Evolutionary conservation across 805 yeast genomes (phyloP).

Genomic region (Hanseniaspora lachancei): DNA sequence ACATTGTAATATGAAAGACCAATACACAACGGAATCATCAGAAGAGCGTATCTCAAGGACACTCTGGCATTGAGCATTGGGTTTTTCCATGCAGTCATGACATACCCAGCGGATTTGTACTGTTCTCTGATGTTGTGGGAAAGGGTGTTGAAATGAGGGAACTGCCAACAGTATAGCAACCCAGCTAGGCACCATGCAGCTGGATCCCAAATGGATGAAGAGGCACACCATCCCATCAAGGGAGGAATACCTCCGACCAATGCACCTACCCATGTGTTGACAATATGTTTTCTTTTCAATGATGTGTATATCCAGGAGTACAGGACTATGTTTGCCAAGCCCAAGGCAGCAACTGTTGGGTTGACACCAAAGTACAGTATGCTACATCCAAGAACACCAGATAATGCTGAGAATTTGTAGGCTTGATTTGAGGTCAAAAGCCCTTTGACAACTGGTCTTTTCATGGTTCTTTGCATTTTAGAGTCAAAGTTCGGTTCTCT

Average conservation of each 20-base stretch:
- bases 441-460: constrained; percentile 85
- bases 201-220: constrained; percentile 65
- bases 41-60: constrained; percentile 74
- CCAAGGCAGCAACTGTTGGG: constrained; percentile 70
- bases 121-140: constrained; percentile 80
- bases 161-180: constrained; percentile 91
- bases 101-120: constrained; percentile 85
- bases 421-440: constrained; percentile 64
- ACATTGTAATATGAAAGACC: constrained; percentile 67
- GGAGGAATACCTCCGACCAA: constrained; percentile 98
- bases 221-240: constrained; percentile 97
- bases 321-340: constrained; percentile 61
- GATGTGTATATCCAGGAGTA: constrained; percentile 90
- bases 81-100: constrained; percentile 91
- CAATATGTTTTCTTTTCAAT: constrained; percentile 65
- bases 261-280: constrained; percentile 98
- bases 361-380: constrained; percentile 72
- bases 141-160: constrained; percentile 90
- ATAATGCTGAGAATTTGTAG: constrained; percentile 57
- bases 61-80: constrained; percentile 89
- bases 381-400: constrained; percentile 60
- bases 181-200: constrained; percentile 94
- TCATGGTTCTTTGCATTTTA: constrained; percentile 74
- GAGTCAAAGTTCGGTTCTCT: constrained; percentile 84
- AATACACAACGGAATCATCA: constrained; percentile 87